Evolutionary conservation across 345 rosid genomes (phyloP), one percentile per base, ranked within the genome.

Genomic region (Rhodamnia rubescens): DNA sequence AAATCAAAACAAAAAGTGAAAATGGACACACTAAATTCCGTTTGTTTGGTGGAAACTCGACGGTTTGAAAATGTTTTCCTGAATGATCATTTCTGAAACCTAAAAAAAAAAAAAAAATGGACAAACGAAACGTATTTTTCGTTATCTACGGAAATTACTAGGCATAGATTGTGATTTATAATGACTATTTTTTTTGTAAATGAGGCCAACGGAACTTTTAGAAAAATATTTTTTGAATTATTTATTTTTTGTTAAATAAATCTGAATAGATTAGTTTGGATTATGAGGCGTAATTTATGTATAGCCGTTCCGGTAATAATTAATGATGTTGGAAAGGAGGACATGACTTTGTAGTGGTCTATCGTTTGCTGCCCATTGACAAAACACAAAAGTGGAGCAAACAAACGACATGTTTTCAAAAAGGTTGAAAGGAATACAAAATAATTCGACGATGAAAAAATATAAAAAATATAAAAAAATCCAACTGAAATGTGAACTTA

Each of bases 81-180:
- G 2, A 36, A 18, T 20, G 11, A 11, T 18, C 0, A 0, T 36
- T 36, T 69, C 42, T 4, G 32, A 69, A 22, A 3, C 40, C 20
- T 1, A 36, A 69, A 32, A 36, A 69, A 32, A 69, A 32, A 36
- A 69, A 32, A 16, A 36, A 69, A 18, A 8, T 18, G 12, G 40
- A 8, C 3, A 36, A 0, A 36, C 0, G 0, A 69, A 18, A 32
- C 9, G 14, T 3, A 36, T 8, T 0, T 69, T 32, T 47, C n/a
- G 5, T 20, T 32, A 18, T 32, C 11, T 5, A 36, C 6, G 20
- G 18, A 32, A 69, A 36, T 21, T 69, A 8, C 40, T 36, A 36
- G 47, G 6, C 47, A 9, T 36, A 18, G 47, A 69, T 18, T 36
- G 24, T 4, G 13, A 36, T 69, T 32, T 8, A 69, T 7, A 16